These are phyloP conservation scores for Pythium apleroticum DNA, from an alignment of 352 stramenopile species.

Conservation along the genomic window DNA sequence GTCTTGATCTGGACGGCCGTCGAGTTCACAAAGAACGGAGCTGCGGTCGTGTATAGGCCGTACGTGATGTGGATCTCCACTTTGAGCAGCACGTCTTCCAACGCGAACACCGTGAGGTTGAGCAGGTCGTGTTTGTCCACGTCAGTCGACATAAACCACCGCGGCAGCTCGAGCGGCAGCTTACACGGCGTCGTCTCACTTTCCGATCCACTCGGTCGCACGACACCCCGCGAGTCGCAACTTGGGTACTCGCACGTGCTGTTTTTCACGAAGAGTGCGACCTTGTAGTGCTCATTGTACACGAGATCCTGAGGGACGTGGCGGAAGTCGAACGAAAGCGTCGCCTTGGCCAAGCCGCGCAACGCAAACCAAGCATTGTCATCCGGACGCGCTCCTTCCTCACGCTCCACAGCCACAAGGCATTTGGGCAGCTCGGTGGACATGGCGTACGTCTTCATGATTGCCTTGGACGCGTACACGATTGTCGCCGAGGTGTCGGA, in stretches of 20 bases:
- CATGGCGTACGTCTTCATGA: constrained; percentile 37
- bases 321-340: constrained; percentile 94
- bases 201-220: constrained; percentile 50
- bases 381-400: constrained; percentile 80
- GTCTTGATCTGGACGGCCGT: constrained; percentile 84
- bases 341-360: constrained; percentile 89
- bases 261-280: constrained; percentile 95
- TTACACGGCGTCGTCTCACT: constrained; percentile 92
- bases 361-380: constrained; percentile 94
- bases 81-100: constrained; percentile 96
- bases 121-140: constrained; percentile 94
- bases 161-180: constrained; percentile 86
- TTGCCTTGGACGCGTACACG: constrained; percentile 36
- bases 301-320: constrained; percentile 90
- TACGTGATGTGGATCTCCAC: constrained; percentile 96
- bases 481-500: constrained; percentile 58
- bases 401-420: constrained; percentile 25
- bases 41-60: constrained; percentile 85
- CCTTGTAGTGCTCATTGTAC: constrained; percentile 95
- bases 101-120: constrained; percentile 93
- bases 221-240: constrained; percentile 67
- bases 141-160: constrained; percentile 88
- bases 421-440: constrained; percentile 39
- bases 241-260: constrained; percentile 89
- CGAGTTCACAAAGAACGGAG: constrained; percentile 92